These are phyloP conservation scores for Sarocladiaceae sp. DNA, from an alignment of 2,329 filamentous ascomycete genomes.

Conservation along the genomic window DNA sequence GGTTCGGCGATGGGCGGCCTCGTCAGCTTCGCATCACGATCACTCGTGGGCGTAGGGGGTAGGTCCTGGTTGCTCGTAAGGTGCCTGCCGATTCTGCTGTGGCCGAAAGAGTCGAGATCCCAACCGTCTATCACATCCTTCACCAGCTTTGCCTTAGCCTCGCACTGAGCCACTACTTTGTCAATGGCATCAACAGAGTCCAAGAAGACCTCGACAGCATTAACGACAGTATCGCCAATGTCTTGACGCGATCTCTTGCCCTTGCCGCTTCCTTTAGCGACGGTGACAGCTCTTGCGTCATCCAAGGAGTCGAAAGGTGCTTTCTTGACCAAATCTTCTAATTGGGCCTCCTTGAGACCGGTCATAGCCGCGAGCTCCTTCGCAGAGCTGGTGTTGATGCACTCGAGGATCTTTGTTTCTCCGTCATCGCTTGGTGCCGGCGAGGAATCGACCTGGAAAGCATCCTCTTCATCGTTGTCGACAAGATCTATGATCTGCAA, in stretches of 20 bases:
- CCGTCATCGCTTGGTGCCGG: slow-evolving; percentile 24
- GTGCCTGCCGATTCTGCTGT: slow-evolving; percentile 23
- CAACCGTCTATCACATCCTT: slow-evolving; percentile 40
- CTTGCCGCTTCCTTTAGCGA: slow-evolving; percentile 41
- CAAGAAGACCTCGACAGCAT: slow-evolving; percentile 62
- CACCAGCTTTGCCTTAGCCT: slow-evolving; percentile 57
- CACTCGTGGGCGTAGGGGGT: slow-evolving; percentile 36
- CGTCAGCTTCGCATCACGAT: slow-evolving; percentile 25
- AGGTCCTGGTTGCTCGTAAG: slow-evolving; percentile 26
- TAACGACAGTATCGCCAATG: slow-evolving; percentile 47
- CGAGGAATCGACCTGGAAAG: slow-evolving; percentile 29
- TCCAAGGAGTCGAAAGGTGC: slow-evolving; percentile 67
- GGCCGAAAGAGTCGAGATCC: slow-evolving; percentile 43
- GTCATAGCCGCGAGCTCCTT: slow-evolving; percentile 79
- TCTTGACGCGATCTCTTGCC: slow-evolving; percentile 38
- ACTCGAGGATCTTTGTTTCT: slow-evolving; percentile 56
- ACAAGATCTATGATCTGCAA: slow-evolving; percentile 26
- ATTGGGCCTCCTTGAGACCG: slow-evolving; percentile 62
- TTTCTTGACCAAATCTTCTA: slow-evolving; percentile 62
- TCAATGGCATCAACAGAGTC: slow-evolving; percentile 78
- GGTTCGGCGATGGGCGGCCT: slow-evolving; percentile 50
- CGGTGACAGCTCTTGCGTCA: slow-evolving; percentile 59
- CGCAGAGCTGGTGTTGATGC: slow-evolving; percentile 73
- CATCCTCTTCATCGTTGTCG: slow-evolving; percentile 36
- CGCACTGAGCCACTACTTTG: slow-evolving; percentile 69